Conservation (phyloP, 345 rosid species). For the Aurinia saxatilis region DNA sequence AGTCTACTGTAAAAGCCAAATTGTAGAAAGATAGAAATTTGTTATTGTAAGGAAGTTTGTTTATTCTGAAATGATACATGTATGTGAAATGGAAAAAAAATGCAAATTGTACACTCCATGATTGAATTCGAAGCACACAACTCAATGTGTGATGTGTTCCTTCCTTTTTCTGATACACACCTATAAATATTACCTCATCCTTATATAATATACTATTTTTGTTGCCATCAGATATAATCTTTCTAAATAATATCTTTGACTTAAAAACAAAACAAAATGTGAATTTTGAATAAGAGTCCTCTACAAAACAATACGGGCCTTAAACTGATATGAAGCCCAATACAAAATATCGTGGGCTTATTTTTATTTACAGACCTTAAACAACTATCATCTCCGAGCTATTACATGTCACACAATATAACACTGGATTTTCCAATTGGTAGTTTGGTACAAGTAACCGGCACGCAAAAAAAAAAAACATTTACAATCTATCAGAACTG, state of each 20-base stretch:
- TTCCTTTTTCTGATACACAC: not conserved
- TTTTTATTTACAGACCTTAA: not conserved
- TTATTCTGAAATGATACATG: not conserved
- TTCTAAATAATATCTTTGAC: no score
- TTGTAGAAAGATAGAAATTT: no score
- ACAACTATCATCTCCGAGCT: not conserved
- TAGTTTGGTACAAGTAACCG: no score
- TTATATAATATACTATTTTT: not conserved
- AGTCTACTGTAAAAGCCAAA: no score
- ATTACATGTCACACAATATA: not conserved
- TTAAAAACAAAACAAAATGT: no score
- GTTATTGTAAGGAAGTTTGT: no score
- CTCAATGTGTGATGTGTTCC: conserved; percentile 15
- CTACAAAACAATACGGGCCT: conserved; percentile 4
- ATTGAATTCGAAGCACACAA: conserved; percentile 14
- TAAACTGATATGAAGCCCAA: not conserved
- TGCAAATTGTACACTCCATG: conserved; percentile 18
- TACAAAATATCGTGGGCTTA: not conserved
- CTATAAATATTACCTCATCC: not conserved
- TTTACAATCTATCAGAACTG: no score
- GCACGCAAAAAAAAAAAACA: no score
- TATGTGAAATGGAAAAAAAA: not conserved
- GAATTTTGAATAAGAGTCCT: no score
- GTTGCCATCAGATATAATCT: no score
- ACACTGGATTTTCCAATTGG: no score